Percentiles rank a stretch among this genome's conserved stretches.
These are phyloP conservation scores for Hypoxylon lenormandii DNA, from an alignment of 495 filamentous ascomycete species.

Conservation along the genomic window DNA sequence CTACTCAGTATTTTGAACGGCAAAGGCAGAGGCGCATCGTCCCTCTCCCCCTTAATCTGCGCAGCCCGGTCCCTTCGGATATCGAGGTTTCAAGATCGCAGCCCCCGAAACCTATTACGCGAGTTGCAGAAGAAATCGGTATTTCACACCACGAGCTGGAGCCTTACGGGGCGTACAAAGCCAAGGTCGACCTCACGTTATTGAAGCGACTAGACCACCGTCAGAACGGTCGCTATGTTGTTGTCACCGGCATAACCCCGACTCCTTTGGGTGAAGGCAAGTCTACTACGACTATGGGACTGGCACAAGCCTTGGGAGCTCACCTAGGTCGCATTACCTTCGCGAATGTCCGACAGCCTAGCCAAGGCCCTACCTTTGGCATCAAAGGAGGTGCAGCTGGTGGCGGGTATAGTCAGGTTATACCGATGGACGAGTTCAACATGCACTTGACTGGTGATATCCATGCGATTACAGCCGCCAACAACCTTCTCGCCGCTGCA, in stretches of 20 bases:
- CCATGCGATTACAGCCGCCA: slow-evolving; percentile 95
- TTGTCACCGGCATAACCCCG: slow-evolving; percentile 94
- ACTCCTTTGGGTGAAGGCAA: slow-evolving; percentile 98
- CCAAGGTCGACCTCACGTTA: slow-evolving; percentile 85
- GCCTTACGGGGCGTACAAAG: slow-evolving; percentile 93
- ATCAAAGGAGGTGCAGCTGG: slow-evolving; percentile 98
- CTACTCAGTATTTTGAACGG: slow-evolving; percentile 81
- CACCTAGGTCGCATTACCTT: slow-evolving; percentile 89
- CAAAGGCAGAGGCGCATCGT: slow-evolving; percentile 80
- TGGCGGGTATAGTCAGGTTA: slow-evolving; percentile 97
- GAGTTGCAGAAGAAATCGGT: slow-evolving; percentile 85
- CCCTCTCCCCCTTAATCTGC: slow-evolving; percentile 81
- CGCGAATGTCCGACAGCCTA: slow-evolving; percentile 96
- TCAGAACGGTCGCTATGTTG: slow-evolving; percentile 86
- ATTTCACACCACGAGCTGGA: slow-evolving; percentile 88
- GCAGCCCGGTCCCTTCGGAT: slow-evolving; percentile 86
- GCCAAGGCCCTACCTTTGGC: slow-evolving; percentile 96
- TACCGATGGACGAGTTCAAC: slow-evolving; percentile 99
- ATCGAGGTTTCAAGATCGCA: slow-evolving; percentile 92
- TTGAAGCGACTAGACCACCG: slow-evolving; percentile 87
- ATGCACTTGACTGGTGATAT: slow-evolving; percentile 97
- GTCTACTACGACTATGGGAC: slow-evolving; percentile 96
- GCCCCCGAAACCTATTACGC: slow-evolving; percentile 85
- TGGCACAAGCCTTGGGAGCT: slow-evolving; percentile 92
- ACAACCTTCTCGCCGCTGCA: slow-evolving; percentile 97